phyloP scores from a whole-genome alignment of 805 yeast species.

The Yarrowia osloensis region DNA sequence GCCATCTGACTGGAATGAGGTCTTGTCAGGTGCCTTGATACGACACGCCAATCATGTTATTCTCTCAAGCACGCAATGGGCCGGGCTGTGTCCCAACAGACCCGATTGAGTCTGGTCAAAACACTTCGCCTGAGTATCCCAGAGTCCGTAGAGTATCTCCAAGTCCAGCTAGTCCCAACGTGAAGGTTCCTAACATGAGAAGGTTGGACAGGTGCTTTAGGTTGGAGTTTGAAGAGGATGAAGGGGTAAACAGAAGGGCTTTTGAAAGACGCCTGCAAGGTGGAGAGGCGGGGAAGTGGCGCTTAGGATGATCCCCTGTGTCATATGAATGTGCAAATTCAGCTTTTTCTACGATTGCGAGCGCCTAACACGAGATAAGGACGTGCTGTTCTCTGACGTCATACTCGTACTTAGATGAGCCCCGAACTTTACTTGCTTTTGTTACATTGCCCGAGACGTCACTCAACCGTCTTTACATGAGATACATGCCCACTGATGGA shows the following conservation, averaged over 20 bases:
- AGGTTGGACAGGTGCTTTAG: constrained; percentile 16
- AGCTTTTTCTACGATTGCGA: neutral
- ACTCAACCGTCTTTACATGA: neutral
- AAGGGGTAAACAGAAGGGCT: neutral
- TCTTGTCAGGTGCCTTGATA: neutral
- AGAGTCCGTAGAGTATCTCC: constrained; percentile 10
- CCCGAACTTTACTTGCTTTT: constrained; percentile 16
- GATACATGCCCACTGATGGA: neutral
- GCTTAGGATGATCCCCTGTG: neutral
- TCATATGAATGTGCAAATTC: neutral
- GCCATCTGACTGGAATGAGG: neutral
- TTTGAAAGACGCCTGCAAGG: neutral
- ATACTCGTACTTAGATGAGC: constrained; percentile 9
- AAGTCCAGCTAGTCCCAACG: constrained; percentile 21
- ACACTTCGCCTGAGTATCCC: neutral
- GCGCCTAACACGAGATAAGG: no score
- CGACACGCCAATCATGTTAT: neutral
- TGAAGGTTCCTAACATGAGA: neutral
- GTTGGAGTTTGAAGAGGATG: neutral
- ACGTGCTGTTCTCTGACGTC: neutral
- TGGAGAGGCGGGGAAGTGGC: neutral
- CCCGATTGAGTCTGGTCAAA: neutral
- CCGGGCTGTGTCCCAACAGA: constrained; percentile 8
- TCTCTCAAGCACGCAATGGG: neutral
- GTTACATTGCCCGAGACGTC: neutral